These are phyloP conservation scores for Rossbeevera mucosa DNA, from an alignment of 768 basidiomycete species.

Conservation along the genomic window DNA sequence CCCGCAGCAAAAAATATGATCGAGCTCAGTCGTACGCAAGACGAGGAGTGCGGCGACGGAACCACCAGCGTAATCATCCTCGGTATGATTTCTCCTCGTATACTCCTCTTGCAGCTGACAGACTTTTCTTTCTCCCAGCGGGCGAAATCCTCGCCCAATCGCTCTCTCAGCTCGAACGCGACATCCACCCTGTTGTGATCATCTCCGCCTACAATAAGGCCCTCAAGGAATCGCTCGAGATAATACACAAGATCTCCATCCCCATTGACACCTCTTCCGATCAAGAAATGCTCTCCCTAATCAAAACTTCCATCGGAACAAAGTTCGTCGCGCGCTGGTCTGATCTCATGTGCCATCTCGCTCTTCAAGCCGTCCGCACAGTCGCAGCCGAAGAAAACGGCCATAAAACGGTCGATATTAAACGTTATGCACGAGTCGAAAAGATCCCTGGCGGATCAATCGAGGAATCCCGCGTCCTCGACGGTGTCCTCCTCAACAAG, in stretches of 20 bases:
- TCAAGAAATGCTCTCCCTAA: slow-evolving; percentile 88
- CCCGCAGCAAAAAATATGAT: slow-evolving; percentile 99
- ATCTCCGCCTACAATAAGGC: slow-evolving; percentile 98
- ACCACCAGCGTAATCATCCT: slow-evolving; percentile 98
- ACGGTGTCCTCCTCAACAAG: slow-evolving; percentile 97
- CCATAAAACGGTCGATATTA: slow-evolving; percentile 91
- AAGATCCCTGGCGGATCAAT: slow-evolving; percentile 98
- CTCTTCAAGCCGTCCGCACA: slow-evolving; percentile 85
- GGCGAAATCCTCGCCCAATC: slow-evolving; percentile 98
- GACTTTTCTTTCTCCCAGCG: slow-evolving; percentile 39
- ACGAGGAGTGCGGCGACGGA: slow-evolving; percentile 98
- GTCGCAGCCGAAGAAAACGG: slow-evolving; percentile 76
- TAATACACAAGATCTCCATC: slow-evolving; percentile 81
- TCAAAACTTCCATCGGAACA: slow-evolving; percentile 98
- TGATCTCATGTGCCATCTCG: slow-evolving; percentile 95
- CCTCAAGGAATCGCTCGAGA: slow-evolving; percentile 84
- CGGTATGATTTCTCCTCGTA: slow-evolving; percentile 47
- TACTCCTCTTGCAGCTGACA: background rate
- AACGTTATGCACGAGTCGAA: slow-evolving; percentile 95
- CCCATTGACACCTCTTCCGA: slow-evolving; percentile 87
- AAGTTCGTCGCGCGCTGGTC: slow-evolving; percentile 97
- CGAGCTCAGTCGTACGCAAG: slow-evolving; percentile 94
- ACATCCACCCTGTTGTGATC: slow-evolving; percentile 98
- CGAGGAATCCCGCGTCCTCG: slow-evolving; percentile 82
- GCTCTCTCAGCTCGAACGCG: slow-evolving; percentile 86